Evolutionary conservation across 2,329 filamentous ascomycete species (phyloP), one percentile per base, ranked within the genome.

Genomic region (Alternaria alternata): DNA sequence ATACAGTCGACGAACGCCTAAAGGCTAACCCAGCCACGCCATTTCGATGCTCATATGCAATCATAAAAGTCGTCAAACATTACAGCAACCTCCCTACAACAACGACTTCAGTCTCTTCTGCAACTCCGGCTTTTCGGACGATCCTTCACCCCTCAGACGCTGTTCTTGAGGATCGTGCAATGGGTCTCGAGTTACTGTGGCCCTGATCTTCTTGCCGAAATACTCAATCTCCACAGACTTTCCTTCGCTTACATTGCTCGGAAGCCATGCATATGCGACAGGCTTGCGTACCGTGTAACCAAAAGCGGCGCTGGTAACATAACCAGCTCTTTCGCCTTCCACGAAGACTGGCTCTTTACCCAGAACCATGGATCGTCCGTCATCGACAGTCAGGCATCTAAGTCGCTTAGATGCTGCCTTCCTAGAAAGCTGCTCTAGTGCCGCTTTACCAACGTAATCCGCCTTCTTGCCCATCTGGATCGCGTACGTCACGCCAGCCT

Each of bases 321-420:
- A 89, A 0, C 88, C 87, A 1, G 78, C 79, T 0, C 82, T 64
- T 54, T 81, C 74, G 8, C 81, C 82, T 3, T 82, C 70, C 14
- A 80, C 64, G 55, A 83, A 88, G 0, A 89, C 85, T 0, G 88
- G 87, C 69, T 89, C 87, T 68, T 89, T 89, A 6, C 87, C 87
- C 1, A 89, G 73, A 0, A 88, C 81, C 63, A 89, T 78, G 0
- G 86, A 88, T 5, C 71, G 74, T 0, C 85, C 83, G 60, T 89
- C 86, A 41, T 88, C 81, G 30, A 89, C 67, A 0, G 82, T 85
- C 2, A 89, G 72, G 56, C 84, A 86, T 1, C 85, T 81, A 5
- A 85, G 65, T 52, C 79, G 64, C 20, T 76, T 76, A 0, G 71
- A 63, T 0, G 70, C 67, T 2, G 76, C 75, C 30, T 81, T 71